phyloP scores from a whole-genome alignment of 225 moss, liverwort and hornwort genomes.

The Marchantia polymorpha region DNA sequence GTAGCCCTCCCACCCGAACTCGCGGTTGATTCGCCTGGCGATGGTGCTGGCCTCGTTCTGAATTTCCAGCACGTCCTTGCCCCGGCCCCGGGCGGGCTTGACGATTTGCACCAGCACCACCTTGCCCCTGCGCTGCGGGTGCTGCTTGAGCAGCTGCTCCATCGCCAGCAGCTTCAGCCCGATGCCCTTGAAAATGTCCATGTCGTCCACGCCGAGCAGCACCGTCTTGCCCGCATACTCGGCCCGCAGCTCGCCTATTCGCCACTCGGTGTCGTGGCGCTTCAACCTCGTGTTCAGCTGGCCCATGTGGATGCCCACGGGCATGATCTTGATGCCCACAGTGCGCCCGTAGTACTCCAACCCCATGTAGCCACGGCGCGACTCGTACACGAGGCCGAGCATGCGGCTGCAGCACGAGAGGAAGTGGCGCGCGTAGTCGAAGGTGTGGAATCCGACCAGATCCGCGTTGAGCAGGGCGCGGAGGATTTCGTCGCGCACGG shows the following conservation, averaged over 20 bases:
- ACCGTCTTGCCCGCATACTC: constrained; percentile 65
- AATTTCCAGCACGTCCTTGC: constrained; percentile 66
- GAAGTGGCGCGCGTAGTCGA: constrained; percentile 90
- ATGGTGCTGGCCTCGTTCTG: constrained; percentile 72
- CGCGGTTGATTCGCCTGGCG: constrained; percentile 65
- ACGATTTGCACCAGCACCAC: constrained; percentile 85
- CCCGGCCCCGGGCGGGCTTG: constrained; percentile 72
- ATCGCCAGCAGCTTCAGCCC: constrained; percentile 82
- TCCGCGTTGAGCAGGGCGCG: constrained; percentile 78
- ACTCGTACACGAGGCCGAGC: constrained; percentile 85
- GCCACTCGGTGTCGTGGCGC: constrained; percentile 59
- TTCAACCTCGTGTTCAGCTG: constrained; percentile 63
- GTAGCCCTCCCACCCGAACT: constrained; percentile 70
- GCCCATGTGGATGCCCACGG: constrained; percentile 92
- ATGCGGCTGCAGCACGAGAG: constrained; percentile 87
- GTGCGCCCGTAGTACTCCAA: constrained; percentile 88
- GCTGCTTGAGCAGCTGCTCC: constrained; percentile 73
- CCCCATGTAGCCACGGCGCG: constrained; percentile 85
- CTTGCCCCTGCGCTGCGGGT: constrained; percentile 56
- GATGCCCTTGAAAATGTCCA: constrained; percentile 94
- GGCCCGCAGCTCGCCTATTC: constrained; percentile 60
- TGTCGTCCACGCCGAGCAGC: constrained; percentile 82
- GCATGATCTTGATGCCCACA: constrained; percentile 92
- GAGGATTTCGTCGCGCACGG: constrained; percentile 85
- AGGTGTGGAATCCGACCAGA: constrained; percentile 85